Evolutionary conservation across 768 basidiomycete genomes (phyloP), one percentile per base, ranked within the genome.

Genomic region (Phanerodontia chrysosporium): DNA sequence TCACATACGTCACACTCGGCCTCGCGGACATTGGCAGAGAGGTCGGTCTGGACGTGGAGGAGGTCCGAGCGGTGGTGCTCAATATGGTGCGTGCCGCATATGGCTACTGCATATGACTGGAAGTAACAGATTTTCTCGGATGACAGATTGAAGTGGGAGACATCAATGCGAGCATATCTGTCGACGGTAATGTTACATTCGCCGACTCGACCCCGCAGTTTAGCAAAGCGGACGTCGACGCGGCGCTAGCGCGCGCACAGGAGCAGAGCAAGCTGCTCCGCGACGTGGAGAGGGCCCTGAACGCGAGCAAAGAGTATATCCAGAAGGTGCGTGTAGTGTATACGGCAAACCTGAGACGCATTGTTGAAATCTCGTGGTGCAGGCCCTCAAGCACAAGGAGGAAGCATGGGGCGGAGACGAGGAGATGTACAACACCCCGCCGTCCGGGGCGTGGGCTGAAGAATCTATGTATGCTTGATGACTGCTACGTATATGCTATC

Each of bases 1-100:
- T 82, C 52, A 93, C 93, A 1, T 96, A 93, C 65, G 78, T 92
- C 42, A 91, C 89, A 0, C 82, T 93, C 16, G 81, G 86, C 35
- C 73, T 95, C 8, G 72, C 78, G 0, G 90, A 94, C 62, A 91
- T 95, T 51, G 86, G 81, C 2, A 77, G 76, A 16, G 75, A 76
- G 12, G 75, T 82, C 65, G 76, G 77, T 55, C 79, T 85, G 45
- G 75, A 80, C 3, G 77, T 66, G 24, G 78, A 80, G 51, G 81
- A 83, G 46, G 84, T 86, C 12, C 77, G 84, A 28, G 74, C 74
- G 2, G 66, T 91, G 49, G 72, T 94, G 21, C 68, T 90, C 5
- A 84, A 80, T 72, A 92, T 94, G 92, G 92, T 92, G 59, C 57
- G 80, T 58, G 18, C 2, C 66, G 32, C 32, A 27, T n/a, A 6